Evolutionary conservation across 2,329 filamentous ascomycete genomes (phyloP).

Genomic region (Dothistroma septosporum): DNA sequence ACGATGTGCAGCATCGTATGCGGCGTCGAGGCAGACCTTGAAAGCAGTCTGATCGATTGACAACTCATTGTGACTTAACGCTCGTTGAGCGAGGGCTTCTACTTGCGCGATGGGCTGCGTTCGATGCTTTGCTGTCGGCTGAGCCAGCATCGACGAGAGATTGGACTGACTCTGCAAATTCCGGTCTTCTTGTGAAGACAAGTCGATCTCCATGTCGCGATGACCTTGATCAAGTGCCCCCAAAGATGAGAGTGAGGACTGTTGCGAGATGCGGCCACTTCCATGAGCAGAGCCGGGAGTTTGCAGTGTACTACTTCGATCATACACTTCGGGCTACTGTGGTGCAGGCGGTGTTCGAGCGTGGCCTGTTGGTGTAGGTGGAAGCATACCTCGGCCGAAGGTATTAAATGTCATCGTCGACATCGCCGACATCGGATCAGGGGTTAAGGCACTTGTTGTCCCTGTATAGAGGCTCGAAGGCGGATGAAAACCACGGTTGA

Average conservation of each 20-base stretch:
- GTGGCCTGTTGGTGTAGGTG: background rate
- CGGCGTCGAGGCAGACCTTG: slow-evolving; percentile 15
- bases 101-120: slow-evolving; percentile 8
- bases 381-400: slow-evolving; percentile 7
- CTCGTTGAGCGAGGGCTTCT: slow-evolving; percentile 8
- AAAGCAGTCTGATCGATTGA: slow-evolving; percentile 15
- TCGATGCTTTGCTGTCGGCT: background rate
- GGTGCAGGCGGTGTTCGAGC: slow-evolving; percentile 14
- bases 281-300: slow-evolving; percentile 11
- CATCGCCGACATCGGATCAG: slow-evolving; percentile 14
- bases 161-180: slow-evolving; percentile 9
- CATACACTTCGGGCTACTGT: slow-evolving; percentile 15
- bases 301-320: slow-evolving; percentile 8
- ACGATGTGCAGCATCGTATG: slow-evolving; percentile 6
- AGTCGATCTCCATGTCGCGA: slow-evolving; percentile 11
- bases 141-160: background rate
- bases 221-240: slow-evolving; percentile 12
- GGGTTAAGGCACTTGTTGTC: slow-evolving; percentile 15
- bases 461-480: slow-evolving; percentile 18
- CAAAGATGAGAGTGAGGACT: slow-evolving; percentile 17
- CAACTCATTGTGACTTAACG: slow-evolving; percentile 5
- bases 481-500: slow-evolving; percentile 46
- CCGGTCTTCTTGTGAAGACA: slow-evolving; percentile 9
- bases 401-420: slow-evolving; percentile 9
- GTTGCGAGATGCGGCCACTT: slow-evolving; percentile 9